Evolutionary conservation across 345 rosid genomes (phyloP).

Genomic region (Odontarrhena argentea): DNA sequence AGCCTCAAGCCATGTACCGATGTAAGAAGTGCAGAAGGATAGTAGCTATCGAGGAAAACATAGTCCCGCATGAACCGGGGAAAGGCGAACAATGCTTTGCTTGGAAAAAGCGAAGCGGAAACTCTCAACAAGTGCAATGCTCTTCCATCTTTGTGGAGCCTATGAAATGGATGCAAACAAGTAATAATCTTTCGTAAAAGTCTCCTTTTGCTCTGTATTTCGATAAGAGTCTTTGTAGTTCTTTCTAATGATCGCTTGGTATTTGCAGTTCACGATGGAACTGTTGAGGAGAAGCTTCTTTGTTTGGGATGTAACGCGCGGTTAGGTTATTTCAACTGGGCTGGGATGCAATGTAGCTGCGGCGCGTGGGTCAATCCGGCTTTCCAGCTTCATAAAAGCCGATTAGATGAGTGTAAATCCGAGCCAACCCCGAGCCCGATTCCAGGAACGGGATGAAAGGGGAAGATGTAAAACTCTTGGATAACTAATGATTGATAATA

Average conservation of each 20-base stretch:
- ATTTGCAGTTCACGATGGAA: conserved; percentile 77
- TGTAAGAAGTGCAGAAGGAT: conserved; percentile 85
- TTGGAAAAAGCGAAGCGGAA: conserved; percentile 69
- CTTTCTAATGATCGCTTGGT: conserved; percentile 15
- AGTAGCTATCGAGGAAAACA: conserved; percentile 68
- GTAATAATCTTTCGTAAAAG: conserved; percentile 28
- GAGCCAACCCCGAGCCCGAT: conserved; percentile 13
- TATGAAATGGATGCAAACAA: conserved; percentile 92
- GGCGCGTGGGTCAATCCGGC: conserved; percentile 97
- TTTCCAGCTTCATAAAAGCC: conserved; percentile 77
- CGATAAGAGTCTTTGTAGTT: background rate
- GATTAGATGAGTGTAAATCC: conserved; percentile 60
- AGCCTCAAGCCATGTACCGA: conserved; percentile 65
- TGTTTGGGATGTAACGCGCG: conserved; percentile 83
- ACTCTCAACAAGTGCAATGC: conserved; percentile 56
- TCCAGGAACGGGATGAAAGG: conserved; percentile 8
- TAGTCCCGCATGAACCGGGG: conserved; percentile 66
- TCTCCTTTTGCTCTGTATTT: background rate
- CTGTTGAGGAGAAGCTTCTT: conserved; percentile 75
- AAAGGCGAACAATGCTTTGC: conserved; percentile 76
- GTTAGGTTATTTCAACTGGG: conserved; percentile 88
- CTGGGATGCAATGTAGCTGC: conserved; percentile 93
- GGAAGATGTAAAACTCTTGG: background rate
- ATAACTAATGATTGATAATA: background rate
- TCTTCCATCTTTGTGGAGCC: conserved; percentile 89